Conservation (phyloP, 805 yeast genomes). For the Wickerhamiella lipophila region DNA sequence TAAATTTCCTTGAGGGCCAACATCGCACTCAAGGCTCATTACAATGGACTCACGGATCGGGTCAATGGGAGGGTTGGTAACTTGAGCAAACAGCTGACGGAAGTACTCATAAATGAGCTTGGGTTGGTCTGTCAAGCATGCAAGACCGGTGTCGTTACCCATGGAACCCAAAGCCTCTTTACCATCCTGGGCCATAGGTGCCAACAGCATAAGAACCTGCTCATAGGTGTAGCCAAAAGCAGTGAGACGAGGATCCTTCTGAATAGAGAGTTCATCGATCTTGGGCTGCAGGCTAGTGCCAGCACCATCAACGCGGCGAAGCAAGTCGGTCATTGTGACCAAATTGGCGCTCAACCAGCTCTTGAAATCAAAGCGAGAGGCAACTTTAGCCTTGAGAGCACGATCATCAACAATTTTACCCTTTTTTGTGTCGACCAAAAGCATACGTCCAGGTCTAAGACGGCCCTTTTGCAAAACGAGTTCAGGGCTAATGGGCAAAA, state of each 20-base stretch:
- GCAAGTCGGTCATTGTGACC: slow-evolving; percentile 69
- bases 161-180: slow-evolving; percentile 94
- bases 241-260: slow-evolving; percentile 67
- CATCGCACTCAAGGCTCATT: slow-evolving; percentile 92
- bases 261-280: slow-evolving; percentile 35
- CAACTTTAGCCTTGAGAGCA: slow-evolving; percentile 67
- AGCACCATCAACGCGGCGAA: slow-evolving; percentile 41
- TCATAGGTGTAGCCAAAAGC: slow-evolving; percentile 94
- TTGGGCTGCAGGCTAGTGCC: slow-evolving; percentile 23
- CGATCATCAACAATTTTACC: slow-evolving; percentile 90
- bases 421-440: slow-evolving; percentile 82
- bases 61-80: slow-evolving; percentile 96
- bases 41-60: slow-evolving; percentile 95
- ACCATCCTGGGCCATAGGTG: slow-evolving; percentile 86
- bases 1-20: slow-evolving; percentile 96
- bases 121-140: slow-evolving; percentile 90
- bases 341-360: slow-evolving; percentile 83
- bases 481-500: slow-evolving; percentile 75
- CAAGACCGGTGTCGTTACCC: slow-evolving; percentile 96
- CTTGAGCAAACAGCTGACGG: slow-evolving; percentile 94
- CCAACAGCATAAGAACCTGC: slow-evolving; percentile 68
- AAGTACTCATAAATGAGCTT: slow-evolving; percentile 83
- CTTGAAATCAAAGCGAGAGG: slow-evolving; percentile 79
- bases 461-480: slow-evolving; percentile 82
- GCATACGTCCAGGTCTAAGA: slow-evolving; percentile 90